Conservation (phyloP, 495 filamentous ascomycete genomes). For the Penicillium bovifimosum region DNA sequence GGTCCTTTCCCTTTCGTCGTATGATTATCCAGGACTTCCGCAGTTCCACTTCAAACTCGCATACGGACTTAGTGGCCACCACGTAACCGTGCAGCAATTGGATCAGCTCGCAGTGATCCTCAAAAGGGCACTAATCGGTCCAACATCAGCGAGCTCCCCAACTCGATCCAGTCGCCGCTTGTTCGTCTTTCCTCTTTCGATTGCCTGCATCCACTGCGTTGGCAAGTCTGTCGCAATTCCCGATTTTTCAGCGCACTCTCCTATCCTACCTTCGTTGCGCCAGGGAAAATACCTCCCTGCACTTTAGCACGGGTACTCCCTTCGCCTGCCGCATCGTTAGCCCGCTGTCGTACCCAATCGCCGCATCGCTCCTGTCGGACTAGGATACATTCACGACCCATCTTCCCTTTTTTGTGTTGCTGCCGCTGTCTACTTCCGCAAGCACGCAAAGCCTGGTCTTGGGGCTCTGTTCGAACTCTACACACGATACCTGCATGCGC, state of each 20-base stretch:
- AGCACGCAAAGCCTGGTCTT: slow-evolving; percentile 14
- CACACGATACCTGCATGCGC: slow-evolving; percentile 18
- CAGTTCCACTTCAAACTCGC: slow-evolving; percentile 18
- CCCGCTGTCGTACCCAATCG: slow-evolving; percentile 23
- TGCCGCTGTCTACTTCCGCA: slow-evolving; percentile 18
- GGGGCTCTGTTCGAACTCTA: slow-evolving; percentile 21
- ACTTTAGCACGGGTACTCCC: slow-evolving; percentile 27
- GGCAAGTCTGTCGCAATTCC: slow-evolving; percentile 32
- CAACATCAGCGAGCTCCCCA: slow-evolving; percentile 27
- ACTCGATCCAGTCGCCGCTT: slow-evolving; percentile 36
- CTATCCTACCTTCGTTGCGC: slow-evolving; percentile 15
- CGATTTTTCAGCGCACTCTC: slow-evolving; percentile 20
- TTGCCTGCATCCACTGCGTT: slow-evolving; percentile 41
- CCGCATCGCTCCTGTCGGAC: slow-evolving; percentile 3
- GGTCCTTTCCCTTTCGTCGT: slow-evolving; percentile 25
- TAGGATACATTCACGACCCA: slow-evolving; percentile 13
- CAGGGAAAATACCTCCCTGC: slow-evolving; percentile 23
- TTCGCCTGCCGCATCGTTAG: slow-evolving; percentile 22
- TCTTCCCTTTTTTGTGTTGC: slow-evolving; percentile 12
- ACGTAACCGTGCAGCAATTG: slow-evolving; percentile 42
- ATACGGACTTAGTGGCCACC: slow-evolving; percentile 31
- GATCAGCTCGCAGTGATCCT: slow-evolving; percentile 27
- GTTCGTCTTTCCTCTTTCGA: slow-evolving; percentile 39
- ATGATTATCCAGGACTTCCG: slow-evolving; percentile 25
- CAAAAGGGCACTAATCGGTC: slow-evolving; percentile 28